phyloP scores from a whole-genome alignment of 768 basidiomycete genomes.

The Saitozyma podzolica region DNA sequence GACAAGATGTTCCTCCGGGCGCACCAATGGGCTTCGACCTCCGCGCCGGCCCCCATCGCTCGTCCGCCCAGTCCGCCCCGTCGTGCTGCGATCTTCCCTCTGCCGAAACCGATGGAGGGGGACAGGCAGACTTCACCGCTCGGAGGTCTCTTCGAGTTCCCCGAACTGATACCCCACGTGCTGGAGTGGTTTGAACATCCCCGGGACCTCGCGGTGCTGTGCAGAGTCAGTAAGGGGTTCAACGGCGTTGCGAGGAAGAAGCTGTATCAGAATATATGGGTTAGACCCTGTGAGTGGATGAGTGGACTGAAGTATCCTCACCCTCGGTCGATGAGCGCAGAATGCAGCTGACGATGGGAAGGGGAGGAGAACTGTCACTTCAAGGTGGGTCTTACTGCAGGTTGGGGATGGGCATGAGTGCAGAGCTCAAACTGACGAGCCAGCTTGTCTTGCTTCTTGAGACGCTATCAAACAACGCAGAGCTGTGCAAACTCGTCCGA shows the following conservation, averaged over 20 bases:
- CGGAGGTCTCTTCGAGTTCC: slow-evolving; percentile 28
- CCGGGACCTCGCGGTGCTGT: slow-evolving; percentile 30
- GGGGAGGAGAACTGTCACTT: slow-evolving; percentile 38
- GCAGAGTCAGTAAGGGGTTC: slow-evolving; percentile 29
- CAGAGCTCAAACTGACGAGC: background rate
- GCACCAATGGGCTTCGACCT: slow-evolving; percentile 21
- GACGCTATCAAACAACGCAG: slow-evolving; percentile 24
- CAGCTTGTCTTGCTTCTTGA: slow-evolving; percentile 37
- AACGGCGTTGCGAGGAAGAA: slow-evolving; percentile 25
- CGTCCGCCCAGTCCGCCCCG: slow-evolving; percentile 32
- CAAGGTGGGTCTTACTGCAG: slow-evolving; percentile 19
- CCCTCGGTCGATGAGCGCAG: background rate
- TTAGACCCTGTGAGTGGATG: slow-evolving; percentile 36
- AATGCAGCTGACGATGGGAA: slow-evolving; percentile 10
- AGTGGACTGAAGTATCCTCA: background rate
- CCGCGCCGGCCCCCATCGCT: slow-evolving; percentile 8
- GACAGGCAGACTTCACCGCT: slow-evolving; percentile 25
- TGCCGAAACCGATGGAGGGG: slow-evolving; percentile 18
- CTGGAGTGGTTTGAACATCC: slow-evolving; percentile 38
- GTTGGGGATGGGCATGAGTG: background rate
- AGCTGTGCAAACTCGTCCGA: slow-evolving; percentile 33
- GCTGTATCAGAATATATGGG: slow-evolving; percentile 40
- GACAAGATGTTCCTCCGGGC: slow-evolving; percentile 42
- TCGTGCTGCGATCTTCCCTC: slow-evolving; percentile 20
- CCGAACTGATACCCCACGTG: slow-evolving; percentile 37